phyloP scores from a whole-genome alignment of 306 rosid species.

The Castanospermum australe region DNA sequence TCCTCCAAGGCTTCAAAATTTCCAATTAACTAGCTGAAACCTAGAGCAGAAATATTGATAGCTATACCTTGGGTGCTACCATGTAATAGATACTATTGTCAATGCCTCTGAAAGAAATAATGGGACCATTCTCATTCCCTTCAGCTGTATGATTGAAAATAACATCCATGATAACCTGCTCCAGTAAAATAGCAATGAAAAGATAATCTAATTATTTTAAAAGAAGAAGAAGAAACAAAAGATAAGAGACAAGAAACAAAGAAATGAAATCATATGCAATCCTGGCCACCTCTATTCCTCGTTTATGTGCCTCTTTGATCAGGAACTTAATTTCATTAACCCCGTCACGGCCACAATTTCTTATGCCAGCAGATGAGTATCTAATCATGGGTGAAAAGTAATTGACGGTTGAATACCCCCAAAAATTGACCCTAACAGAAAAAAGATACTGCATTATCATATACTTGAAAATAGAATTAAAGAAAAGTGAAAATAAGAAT shows the following conservation, averaged over 20 bases:
- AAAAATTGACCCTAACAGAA: constrained; percentile 76
- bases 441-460: constrained; percentile 24
- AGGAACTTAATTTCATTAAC: constrained; percentile 82
- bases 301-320: constrained; percentile 88
- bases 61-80: constrained; percentile 90
- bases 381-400: constrained; percentile 95
- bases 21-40: constrained; percentile 17
- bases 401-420: constrained; percentile 96
- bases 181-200: constrained; percentile 27
- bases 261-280: constrained; percentile 6
- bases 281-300: constrained; percentile 85
- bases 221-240: not conserved
- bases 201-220: not conserved
- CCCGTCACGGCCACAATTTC: constrained; percentile 80
- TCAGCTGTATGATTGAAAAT: constrained; percentile 99
- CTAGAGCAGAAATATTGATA: constrained; percentile 12
- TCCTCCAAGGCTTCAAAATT: constrained; percentile 2
- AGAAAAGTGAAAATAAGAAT: not conserved
- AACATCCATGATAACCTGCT: constrained; percentile 96
- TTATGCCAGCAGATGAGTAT: constrained; percentile 79
- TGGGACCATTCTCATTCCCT: constrained; percentile 95
- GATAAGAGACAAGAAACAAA: not conserved
- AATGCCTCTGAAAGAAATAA: constrained; percentile 87
- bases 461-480: not conserved
- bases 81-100: constrained; percentile 87